Evolutionary conservation across 1,284 basidiomycete genomes (phyloP).

Genomic region (Coniophora puteana): DNA sequence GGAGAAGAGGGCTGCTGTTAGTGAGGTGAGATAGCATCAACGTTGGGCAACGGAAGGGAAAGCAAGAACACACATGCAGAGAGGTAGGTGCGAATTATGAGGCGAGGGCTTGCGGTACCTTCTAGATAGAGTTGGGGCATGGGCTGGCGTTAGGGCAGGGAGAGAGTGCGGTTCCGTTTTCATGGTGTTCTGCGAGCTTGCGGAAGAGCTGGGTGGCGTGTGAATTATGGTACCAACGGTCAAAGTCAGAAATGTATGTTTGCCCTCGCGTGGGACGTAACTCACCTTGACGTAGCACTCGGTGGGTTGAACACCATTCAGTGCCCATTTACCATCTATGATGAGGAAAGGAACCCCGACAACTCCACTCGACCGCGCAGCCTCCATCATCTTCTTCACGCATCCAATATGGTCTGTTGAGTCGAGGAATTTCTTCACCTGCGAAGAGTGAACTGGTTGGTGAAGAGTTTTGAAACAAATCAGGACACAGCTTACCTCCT

Average conservation of each 20-base stretch:
- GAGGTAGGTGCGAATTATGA: background rate
- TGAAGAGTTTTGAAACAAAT: background rate
- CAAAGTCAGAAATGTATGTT: too few relatives aligned
- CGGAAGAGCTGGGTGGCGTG: background rate
- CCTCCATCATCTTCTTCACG: conserved; percentile 63
- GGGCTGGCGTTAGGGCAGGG: background rate
- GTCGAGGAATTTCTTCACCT: conserved; percentile 60
- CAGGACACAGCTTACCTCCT: conserved; percentile 49
- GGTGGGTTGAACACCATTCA: conserved; percentile 69
- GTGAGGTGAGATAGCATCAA: too few relatives aligned
- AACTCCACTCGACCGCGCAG: conserved; percentile 67
- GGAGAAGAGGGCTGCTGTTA: too few relatives aligned
- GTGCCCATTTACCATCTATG: conserved; percentile 76
- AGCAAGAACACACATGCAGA: too few relatives aligned
- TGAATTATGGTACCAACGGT: conserved; percentile 1
- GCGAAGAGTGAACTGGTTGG: conserved; percentile 1
- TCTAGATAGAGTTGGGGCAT: conserved; percentile 5
- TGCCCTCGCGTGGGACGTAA: too few relatives aligned
- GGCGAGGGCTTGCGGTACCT: background rate
- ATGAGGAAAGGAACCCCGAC: conserved; percentile 79
- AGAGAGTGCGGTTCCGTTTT: too few relatives aligned
- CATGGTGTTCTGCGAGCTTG: too few relatives aligned
- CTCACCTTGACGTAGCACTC: conserved; percentile 71
- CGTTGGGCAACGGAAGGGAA: too few relatives aligned
- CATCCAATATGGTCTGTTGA: conserved; percentile 67